These are phyloP conservation scores for Rosa lucieae DNA, from an alignment of 306 rosid species.

Conservation along the genomic window DNA sequence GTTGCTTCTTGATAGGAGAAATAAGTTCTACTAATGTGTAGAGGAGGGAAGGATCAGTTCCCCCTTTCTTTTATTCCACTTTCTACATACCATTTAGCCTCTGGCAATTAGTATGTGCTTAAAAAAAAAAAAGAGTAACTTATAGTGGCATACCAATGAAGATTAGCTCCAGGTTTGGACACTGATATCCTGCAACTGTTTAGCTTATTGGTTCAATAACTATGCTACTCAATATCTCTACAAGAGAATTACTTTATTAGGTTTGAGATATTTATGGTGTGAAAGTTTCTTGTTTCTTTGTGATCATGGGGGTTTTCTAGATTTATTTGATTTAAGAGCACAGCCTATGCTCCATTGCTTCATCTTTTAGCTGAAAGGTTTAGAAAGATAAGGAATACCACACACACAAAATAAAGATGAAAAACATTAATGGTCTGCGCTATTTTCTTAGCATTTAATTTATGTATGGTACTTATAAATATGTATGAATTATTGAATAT, in stretches of 20 bases:
- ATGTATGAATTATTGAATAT: neutral
- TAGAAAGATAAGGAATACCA: neutral
- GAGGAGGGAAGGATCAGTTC: slow-evolving; percentile 27
- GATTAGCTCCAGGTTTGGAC: slow-evolving; percentile 27
- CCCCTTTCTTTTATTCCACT: slow-evolving; percentile 22
- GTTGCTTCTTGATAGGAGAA: slow-evolving; percentile 27
- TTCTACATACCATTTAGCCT: slow-evolving; percentile 25
- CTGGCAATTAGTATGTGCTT: slow-evolving; percentile 22
- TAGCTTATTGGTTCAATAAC: slow-evolving; percentile 26
- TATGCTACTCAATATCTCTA: slow-evolving; percentile 17
- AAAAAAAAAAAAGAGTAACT: slow-evolving; percentile 24
- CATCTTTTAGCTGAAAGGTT: neutral
- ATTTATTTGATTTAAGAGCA: neutral
- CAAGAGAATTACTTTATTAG: slow-evolving; percentile 25
- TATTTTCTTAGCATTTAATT: neutral
- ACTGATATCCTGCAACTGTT: slow-evolving; percentile 19
- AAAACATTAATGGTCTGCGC: neutral
- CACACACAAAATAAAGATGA: neutral
- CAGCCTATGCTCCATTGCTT: neutral
- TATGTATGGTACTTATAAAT: too few relatives aligned
- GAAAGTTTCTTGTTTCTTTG: slow-evolving; percentile 11
- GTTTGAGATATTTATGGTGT: slow-evolving; percentile 28
- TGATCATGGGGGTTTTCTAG: slow-evolving; percentile 11
- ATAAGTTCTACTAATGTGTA: slow-evolving; percentile 37
- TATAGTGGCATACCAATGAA: slow-evolving; percentile 18